Base-by-base conservation (phyloP, 176 grass and related monocot species). In the Ensete ventricosum region DNA sequence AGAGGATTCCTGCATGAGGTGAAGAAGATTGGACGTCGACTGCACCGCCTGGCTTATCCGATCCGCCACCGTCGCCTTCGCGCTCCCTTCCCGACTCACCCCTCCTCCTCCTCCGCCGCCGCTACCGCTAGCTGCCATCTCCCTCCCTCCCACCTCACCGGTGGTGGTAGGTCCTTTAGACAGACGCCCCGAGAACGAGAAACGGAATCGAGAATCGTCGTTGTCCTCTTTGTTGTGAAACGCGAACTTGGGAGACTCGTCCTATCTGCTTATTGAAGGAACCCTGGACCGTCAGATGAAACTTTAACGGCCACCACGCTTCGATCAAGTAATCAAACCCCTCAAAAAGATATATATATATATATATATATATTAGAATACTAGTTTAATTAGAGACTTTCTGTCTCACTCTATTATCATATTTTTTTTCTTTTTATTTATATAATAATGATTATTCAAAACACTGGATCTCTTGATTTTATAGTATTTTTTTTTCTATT, bases 11-110 rank as follows among this genome's bases (percentile, higher is more conserved):
- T 97, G 88, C 94, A 97, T 90, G 67, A 97, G 85, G 24, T 83
- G 94, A 57, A 97, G 88, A 14, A 97, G 94, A 73, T 93, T 97
- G 53, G 94, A 86, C 52, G 94, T 93, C 79, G 94, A 97, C 76
- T 85, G 85, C 73, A 97, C 88, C n/a, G 90, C 90, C 63, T 97
- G 88, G 22, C 73, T 66, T 72, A 93, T 91, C 85, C 93, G 94
- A 71, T 97, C 90, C 19, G 84, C 90, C 80, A 80, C 86, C 3
- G 77, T 68, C 7, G 81, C 79, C 74, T 84, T 88, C 14, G 88
- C 79, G 43, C 83, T 84, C 29, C 80, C 81, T 21, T 86, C 83
- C 75, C 57, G 14, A 22, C 59, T 53, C 29, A 24, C 29, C 13
- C 67, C 27, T 50, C 57, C 57, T 14, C 57, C 57, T 14, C 57